Evolutionary conservation across 495 filamentous ascomycete genomes (phyloP).

Genomic region (Hyaloscypha finlandica): DNA sequence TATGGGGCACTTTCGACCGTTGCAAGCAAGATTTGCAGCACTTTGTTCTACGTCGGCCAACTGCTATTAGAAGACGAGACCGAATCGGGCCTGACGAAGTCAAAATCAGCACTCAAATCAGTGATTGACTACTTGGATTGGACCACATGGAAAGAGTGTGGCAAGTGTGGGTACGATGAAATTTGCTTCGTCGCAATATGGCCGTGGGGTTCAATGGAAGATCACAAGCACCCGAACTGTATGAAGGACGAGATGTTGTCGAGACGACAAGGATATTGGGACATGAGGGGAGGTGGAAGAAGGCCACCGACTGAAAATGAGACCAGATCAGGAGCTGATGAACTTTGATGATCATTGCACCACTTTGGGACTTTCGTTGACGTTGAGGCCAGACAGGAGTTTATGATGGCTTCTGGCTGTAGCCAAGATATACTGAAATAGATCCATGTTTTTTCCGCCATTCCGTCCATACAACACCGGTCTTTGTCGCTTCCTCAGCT

Average conservation of each 20-base stretch:
- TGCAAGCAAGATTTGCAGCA: conserved; percentile 49
- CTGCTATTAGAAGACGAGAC: conserved; percentile 22
- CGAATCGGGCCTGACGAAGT: conserved; percentile 25
- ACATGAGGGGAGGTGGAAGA: neutral
- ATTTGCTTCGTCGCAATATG: conserved; percentile 70
- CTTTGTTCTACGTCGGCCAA: conserved; percentile 45
- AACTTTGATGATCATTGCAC: neutral
- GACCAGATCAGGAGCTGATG: neutral
- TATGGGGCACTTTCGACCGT: conserved; percentile 49
- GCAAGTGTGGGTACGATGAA: conserved; percentile 54
- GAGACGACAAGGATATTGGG: conserved; percentile 11
- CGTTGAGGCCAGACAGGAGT: too few species aligned
- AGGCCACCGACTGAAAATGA: neutral
- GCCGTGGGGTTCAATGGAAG: conserved; percentile 57
- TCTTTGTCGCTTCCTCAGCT: too few species aligned
- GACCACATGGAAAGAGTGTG: conserved; percentile 64
- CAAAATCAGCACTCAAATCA: conserved; percentile 35
- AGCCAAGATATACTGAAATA: too few species aligned
- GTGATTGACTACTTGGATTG: conserved; percentile 57
- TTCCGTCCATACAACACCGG: too few species aligned
- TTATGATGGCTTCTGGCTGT: too few species aligned
- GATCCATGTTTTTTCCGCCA: too few species aligned
- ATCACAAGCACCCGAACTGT: conserved; percentile 55
- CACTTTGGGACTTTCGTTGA: too few species aligned
- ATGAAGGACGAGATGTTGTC: conserved; percentile 31